Conservation (phyloP, 73 alveolate genomes). For the Tetrahymena malaccensis region DNA sequence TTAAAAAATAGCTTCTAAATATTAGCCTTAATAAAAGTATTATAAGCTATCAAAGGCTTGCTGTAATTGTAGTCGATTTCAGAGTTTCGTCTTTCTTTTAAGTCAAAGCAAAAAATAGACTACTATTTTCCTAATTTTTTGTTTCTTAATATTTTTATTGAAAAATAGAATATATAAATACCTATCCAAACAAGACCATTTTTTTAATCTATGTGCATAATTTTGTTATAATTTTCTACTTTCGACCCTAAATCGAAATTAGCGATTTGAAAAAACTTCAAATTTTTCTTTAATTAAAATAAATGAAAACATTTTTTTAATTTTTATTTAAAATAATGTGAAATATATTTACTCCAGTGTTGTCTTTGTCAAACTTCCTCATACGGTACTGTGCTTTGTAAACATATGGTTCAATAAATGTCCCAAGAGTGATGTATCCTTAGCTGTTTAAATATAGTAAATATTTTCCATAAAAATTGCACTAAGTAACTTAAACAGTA, state of each 20-base stretch:
- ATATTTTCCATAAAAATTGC: background rate
- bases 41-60: background rate
- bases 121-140: background rate
- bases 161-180: background rate
- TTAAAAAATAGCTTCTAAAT: background rate
- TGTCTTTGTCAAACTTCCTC: background rate
- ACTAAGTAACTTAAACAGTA: background rate
- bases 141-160: background rate
- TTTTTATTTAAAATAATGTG: background rate
- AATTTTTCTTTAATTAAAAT: background rate
- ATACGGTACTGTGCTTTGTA: background rate
- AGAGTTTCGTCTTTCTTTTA: background rate
- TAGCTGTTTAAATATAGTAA: background rate
- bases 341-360: background rate
- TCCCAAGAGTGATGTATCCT: background rate
- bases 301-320: background rate
- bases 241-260: background rate
- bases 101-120: background rate
- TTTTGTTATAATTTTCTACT: background rate
- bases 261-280: background rate
- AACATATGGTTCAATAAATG: background rate
- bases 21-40: background rate
- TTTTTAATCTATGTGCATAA: background rate
- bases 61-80: background rate
- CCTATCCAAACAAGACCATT: background rate